These are phyloP conservation scores for Lactifluus piperatus DNA, from an alignment of 768 basidiomycete genomes.

Conservation along the genomic window DNA sequence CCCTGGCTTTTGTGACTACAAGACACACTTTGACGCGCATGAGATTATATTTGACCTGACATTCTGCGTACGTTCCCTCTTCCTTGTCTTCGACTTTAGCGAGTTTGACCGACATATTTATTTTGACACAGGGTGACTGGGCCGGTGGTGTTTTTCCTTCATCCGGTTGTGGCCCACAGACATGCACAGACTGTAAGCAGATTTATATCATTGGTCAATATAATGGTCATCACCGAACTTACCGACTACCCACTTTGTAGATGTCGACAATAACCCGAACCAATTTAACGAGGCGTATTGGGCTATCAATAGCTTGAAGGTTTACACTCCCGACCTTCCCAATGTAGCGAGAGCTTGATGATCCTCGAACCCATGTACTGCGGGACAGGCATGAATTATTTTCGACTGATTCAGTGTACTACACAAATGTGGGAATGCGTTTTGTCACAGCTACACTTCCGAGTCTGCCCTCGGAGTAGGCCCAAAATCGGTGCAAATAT, in stretches of 20 bases:
- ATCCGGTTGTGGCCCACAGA: slow-evolving; percentile 31
- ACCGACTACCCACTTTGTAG: slow-evolving; percentile 24
- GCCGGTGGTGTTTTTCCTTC: not conserved
- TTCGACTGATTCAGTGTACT: not conserved
- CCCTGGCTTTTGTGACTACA: slow-evolving; percentile 39
- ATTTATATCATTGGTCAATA: not conserved
- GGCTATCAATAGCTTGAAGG: slow-evolving; percentile 52
- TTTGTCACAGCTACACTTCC: too few relatives aligned
- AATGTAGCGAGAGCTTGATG: not conserved
- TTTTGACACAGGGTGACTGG: slow-evolving; percentile 14
- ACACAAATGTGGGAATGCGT: too few relatives aligned
- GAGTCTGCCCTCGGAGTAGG: too few relatives aligned
- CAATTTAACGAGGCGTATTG: slow-evolving; percentile 60
- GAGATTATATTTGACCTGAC: slow-evolving; percentile 50
- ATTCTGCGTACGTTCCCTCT: slow-evolving; percentile 40
- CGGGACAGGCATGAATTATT: not conserved
- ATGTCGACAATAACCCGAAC: slow-evolving; percentile 49
- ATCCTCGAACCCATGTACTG: not conserved
- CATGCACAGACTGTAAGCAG: slow-evolving; percentile 42
- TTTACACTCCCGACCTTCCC: slow-evolving; percentile 34
- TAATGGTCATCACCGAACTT: not conserved
- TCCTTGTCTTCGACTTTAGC: not conserved
- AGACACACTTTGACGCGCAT: slow-evolving; percentile 43
- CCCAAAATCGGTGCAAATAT: too few relatives aligned
- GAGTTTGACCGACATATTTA: not conserved